A percentile compares a stretch with the other conserved stretches of the same genome.
Evolutionary conservation across 148 eudicot species (phyloP).

Genomic region (Nyssa sinensis): DNA sequence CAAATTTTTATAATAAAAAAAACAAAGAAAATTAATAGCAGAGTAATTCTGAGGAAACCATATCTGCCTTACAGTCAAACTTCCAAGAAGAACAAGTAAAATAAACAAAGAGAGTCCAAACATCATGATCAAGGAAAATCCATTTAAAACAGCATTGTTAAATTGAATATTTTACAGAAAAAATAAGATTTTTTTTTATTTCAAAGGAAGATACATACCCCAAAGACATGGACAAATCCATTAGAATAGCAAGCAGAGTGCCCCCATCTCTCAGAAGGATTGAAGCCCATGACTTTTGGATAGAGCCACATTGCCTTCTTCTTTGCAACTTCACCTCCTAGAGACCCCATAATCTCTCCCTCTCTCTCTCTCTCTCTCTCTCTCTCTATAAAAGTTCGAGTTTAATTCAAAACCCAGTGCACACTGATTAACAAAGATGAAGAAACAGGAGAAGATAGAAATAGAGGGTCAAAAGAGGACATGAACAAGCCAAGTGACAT

Average conservation of each 20-base stretch:
- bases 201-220: slow-evolving; percentile 42
- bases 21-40: too few species aligned
- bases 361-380: slow-evolving; percentile 9
- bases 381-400: slow-evolving; percentile 13
- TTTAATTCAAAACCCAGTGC: not conserved
- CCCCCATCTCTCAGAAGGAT: slow-evolving; percentile 96
- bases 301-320: slow-evolving; percentile 82
- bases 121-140: not conserved
- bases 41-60: slow-evolving; percentile 7
- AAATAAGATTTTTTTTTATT: not conserved
- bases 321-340: slow-evolving; percentile 39
- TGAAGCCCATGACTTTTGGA: slow-evolving; percentile 63
- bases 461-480: slow-evolving; percentile 25
- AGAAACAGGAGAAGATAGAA: slow-evolving; percentile 15
- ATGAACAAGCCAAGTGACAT: slow-evolving; percentile 44
- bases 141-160: not conserved
- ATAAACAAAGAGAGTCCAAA: not conserved
- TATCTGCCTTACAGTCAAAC: too few species aligned
- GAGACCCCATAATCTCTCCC: slow-evolving; percentile 46
- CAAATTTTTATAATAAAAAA: not conserved
- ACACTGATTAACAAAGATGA: slow-evolving; percentile 14
- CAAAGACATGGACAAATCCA: slow-evolving; percentile 75
- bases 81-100: not conserved
- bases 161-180: not conserved
- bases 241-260: slow-evolving; percentile 78